Conservation (phyloP, 768 basidiomycete genomes). For the Paxillus rubicundulus region DNA sequence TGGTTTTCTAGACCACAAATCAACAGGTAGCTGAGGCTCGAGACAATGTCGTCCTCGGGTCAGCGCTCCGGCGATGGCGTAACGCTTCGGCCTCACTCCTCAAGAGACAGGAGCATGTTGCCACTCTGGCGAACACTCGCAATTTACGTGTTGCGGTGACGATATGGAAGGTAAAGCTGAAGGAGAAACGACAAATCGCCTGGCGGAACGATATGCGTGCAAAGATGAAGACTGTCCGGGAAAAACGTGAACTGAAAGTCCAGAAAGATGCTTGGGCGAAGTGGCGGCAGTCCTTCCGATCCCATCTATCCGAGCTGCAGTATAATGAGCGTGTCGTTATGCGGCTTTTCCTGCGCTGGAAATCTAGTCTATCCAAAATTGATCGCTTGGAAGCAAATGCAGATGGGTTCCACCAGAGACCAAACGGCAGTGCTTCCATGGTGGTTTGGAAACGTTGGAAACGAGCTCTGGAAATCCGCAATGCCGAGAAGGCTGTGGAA, state of each 20-base stretch:
- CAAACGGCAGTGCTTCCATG: conserved; percentile 37
- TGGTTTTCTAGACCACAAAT: conserved; percentile 56
- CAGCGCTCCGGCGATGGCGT: conserved; percentile 62
- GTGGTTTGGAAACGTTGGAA: conserved; percentile 61
- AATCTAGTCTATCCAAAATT: conserved; percentile 36
- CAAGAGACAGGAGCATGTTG: conserved; percentile 43
- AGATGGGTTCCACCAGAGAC: conserved; percentile 43
- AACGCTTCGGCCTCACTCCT: conserved; percentile 34
- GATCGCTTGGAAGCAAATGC: conserved; percentile 49
- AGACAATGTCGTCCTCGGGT: conserved; percentile 59
- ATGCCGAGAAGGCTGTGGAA: conserved; percentile 43
- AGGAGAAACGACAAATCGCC: conserved; percentile 51
- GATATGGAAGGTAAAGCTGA: conserved; percentile 54
- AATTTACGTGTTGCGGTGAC: conserved; percentile 41
- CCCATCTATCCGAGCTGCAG: conserved; percentile 49
- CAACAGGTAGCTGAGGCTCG: conserved; percentile 68
- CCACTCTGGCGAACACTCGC: conserved; percentile 43
- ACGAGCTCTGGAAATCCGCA: conserved; percentile 40
- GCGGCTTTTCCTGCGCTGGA: conserved; percentile 56
- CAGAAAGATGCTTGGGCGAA: conserved; percentile 58
- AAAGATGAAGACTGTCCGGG: conserved; percentile 63
- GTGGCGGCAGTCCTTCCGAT: conserved; percentile 63
- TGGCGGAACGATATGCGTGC: conserved; percentile 72
- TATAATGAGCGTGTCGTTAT: conserved; percentile 44
- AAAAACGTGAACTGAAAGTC: conserved; percentile 52